phyloP scores from a whole-genome alignment of 176 grass and related monocot species.

The Ensete ventricosum region DNA sequence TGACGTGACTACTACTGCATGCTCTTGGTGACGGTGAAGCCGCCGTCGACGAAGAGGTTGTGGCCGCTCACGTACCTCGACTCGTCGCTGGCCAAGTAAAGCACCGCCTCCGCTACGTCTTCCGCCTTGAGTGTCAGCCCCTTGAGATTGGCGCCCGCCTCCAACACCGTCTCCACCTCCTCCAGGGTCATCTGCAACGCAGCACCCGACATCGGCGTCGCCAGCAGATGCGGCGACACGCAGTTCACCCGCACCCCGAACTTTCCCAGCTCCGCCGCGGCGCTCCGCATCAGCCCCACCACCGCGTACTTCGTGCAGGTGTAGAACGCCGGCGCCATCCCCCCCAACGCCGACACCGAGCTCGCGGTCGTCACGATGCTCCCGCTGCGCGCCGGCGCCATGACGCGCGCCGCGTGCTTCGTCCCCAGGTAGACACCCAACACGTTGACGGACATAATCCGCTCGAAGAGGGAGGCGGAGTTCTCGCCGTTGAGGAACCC shows the following conservation, averaged over 20 bases:
- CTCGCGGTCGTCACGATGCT: conserved; percentile 8
- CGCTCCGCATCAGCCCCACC: conserved; percentile 1
- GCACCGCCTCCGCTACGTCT: conserved; percentile 6
- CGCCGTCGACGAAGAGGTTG: conserved; percentile 8
- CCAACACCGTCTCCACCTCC: not conserved
- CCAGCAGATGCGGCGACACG: not conserved
- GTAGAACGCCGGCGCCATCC: not conserved
- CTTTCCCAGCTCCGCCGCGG: not conserved
- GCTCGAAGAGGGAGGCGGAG: not conserved
- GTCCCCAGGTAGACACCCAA: not conserved
- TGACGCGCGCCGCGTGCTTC: conserved; percentile 8
- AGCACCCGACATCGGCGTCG: not conserved
- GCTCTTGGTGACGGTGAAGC: not conserved
- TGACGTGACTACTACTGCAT: not conserved
- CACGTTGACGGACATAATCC: not conserved
- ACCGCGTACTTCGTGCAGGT: conserved; percentile 2
- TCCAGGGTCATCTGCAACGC: not conserved
- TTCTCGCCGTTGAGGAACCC: not conserved
- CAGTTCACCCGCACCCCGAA: not conserved
- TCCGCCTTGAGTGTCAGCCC: not conserved
- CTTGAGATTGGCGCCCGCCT: not conserved
- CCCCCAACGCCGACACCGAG: not conserved
- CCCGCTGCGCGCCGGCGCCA: not conserved
- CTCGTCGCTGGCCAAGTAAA: conserved; percentile 1
- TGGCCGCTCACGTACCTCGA: not conserved